These are phyloP conservation scores for Pseudogymnoascus sp. DNA, from an alignment of 2,329 filamentous ascomycete genomes.

Conservation along the genomic window DNA sequence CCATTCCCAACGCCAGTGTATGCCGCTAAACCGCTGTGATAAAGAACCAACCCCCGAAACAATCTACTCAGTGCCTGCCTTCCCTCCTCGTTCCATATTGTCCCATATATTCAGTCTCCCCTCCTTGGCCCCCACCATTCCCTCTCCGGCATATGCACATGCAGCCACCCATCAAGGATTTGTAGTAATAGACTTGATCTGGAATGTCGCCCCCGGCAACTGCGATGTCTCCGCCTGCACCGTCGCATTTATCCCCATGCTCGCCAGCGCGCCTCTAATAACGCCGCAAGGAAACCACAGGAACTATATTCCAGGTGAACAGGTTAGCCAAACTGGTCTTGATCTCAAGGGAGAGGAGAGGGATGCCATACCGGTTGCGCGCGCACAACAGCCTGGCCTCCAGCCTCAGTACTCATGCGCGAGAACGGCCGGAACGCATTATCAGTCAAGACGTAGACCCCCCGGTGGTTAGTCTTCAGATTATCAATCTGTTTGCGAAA, in stretches of 20 bases:
- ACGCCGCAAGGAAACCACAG: conserved; percentile 93
- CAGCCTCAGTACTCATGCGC: conserved; percentile 77
- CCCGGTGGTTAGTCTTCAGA: conserved; percentile 95
- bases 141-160: neutral
- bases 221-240: conserved; percentile 87
- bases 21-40: conserved; percentile 23
- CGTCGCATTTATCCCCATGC: conserved; percentile 79
- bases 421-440: conserved; percentile 81
- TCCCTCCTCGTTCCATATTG: neutral
- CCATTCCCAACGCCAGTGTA: conserved; percentile 15
- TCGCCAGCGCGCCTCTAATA: conserved; percentile 84
- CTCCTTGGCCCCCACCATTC: neutral
- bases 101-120: neutral
- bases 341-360: conserved; percentile 1
- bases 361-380: conserved; percentile 66
- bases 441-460: conserved; percentile 93
- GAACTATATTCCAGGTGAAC: conserved; percentile 47
- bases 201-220: conserved; percentile 82
- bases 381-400: conserved; percentile 61
- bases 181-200: conserved; percentile 75
- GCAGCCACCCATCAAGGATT: conserved; percentile 42
- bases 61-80: neutral
- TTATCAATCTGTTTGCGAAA: conserved; percentile 98
- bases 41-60: neutral
- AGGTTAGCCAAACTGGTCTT: conserved; percentile 17